Evolutionary conservation across 2,329 filamentous ascomycete genomes (phyloP).

Genomic region (Penicillium sclerotiorum): DNA sequence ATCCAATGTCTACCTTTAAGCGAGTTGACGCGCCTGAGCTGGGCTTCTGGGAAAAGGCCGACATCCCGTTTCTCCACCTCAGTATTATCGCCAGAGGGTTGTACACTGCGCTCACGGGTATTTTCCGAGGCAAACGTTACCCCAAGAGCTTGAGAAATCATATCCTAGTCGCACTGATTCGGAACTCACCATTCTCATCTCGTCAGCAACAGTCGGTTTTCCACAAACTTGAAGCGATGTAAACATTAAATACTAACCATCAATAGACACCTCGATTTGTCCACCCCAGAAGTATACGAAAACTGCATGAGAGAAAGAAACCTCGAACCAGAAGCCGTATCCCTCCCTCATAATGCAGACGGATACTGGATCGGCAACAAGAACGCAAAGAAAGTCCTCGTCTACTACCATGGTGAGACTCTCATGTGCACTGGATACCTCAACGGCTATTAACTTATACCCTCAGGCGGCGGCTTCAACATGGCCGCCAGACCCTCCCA

Average conservation of each 20-base stretch:
- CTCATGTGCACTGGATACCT: too few relatives aligned
- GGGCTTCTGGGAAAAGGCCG: slow-evolving; percentile 39
- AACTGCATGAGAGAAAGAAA: slow-evolving; percentile 26
- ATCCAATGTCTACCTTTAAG: slow-evolving; percentile 13
- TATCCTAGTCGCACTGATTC: slow-evolving; percentile 34
- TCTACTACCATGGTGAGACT: slow-evolving; percentile 46
- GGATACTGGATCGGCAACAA: slow-evolving; percentile 46
- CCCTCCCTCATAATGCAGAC: slow-evolving; percentile 33
- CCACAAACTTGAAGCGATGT: not conserved
- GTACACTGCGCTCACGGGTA: slow-evolving; percentile 36
- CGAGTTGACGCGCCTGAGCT: slow-evolving; percentile 27
- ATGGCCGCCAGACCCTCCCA: slow-evolving; percentile 46
- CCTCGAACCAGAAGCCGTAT: slow-evolving; percentile 32
- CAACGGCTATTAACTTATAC: too few relatives aligned
- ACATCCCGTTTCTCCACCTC: slow-evolving; percentile 31
- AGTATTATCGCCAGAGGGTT: slow-evolving; percentile 29
- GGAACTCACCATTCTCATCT: slow-evolving; percentile 30
- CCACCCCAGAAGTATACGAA: slow-evolving; percentile 33
- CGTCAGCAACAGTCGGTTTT: slow-evolving; percentile 36
- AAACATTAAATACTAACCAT: too few relatives aligned
- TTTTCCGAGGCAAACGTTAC: slow-evolving; percentile 43
- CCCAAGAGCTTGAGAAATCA: slow-evolving; percentile 40
- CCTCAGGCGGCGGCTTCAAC: slow-evolving; percentile 60
- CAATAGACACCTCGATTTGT: slow-evolving; percentile 25
- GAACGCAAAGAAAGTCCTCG: slow-evolving; percentile 40